Percentiles rank a stretch among this genome's conserved stretches.
Evolutionary conservation across 2,329 filamentous ascomycete species (phyloP).

Genomic region (Zopfia rhizophila): DNA sequence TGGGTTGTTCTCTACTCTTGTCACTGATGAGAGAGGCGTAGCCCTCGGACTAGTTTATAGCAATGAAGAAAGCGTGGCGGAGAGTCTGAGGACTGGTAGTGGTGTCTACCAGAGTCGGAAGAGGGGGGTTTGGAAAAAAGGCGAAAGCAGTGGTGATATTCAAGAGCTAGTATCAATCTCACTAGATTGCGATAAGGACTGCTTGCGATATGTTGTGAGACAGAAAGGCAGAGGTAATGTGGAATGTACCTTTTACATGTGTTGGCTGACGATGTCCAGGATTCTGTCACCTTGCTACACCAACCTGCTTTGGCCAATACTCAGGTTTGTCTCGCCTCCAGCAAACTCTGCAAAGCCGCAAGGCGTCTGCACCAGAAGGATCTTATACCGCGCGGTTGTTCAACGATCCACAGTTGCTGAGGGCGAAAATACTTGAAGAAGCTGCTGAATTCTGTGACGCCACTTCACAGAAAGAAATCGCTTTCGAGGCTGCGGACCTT

Average conservation of each 20-base stretch:
- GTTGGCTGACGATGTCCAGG: constrained; percentile 50
- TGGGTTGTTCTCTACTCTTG: constrained; percentile 86
- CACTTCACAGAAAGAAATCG: constrained; percentile 81
- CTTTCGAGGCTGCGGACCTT: constrained; percentile 93
- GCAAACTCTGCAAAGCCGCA: constrained; percentile 84
- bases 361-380: constrained; percentile 81
- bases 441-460: constrained; percentile 94
- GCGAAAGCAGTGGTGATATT: constrained; percentile 90
- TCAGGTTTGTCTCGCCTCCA: constrained; percentile 84
- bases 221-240: constrained; percentile 79
- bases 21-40: constrained; percentile 86
- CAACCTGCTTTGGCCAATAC: constrained; percentile 90
- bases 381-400: constrained; percentile 96
- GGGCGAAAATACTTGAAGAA: constrained; percentile 98
- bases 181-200: constrained; percentile 93
- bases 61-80: constrained; percentile 87
- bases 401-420: constrained; percentile 86
- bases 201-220: constrained; percentile 86
- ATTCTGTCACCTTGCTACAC: constrained; percentile 94
- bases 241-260: not conserved
- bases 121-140: constrained; percentile 96
- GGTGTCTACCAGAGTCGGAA: constrained; percentile 98
- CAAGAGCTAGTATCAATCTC: constrained; percentile 88
- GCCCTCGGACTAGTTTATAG: constrained; percentile 94
- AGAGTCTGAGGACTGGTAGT: constrained; percentile 81